A percentile compares a stretch with the other conserved stretches of the same genome.
These are phyloP conservation scores for Cryptococcus neoformans DNA, from an alignment of 1,284 basidiomycete species.

Conservation along the genomic window DNA sequence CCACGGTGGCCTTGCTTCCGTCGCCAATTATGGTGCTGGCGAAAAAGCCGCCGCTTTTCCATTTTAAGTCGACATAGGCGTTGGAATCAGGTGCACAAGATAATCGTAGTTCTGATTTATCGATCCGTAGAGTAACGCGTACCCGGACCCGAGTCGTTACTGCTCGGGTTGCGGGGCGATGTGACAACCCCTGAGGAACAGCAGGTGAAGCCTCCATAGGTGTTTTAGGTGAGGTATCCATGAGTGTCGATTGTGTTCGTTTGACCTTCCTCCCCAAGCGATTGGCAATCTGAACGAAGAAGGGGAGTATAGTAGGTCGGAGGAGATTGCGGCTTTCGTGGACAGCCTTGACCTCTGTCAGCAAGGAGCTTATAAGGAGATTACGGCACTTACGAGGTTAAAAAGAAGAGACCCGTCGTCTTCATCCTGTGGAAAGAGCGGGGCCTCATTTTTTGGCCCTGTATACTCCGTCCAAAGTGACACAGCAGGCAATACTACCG, in stretches of 20 bases:
- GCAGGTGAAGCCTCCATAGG: neutral
- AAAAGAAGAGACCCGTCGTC: conserved; percentile 12
- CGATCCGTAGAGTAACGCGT: conserved; percentile 77
- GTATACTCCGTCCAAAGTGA: conserved; percentile 71
- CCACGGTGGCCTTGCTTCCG: conserved; percentile 57
- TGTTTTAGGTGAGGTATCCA: conserved; percentile 6
- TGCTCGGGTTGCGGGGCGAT: conserved; percentile 9
- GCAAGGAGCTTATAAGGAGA: neutral
- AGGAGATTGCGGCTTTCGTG: conserved; percentile 82
- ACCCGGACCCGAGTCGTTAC: conserved; percentile 22
- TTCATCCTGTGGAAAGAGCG: conserved; percentile 7
- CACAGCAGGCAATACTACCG: conserved; percentile 63
- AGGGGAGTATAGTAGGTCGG: conserved; percentile 74
- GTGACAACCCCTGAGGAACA: conserved; percentile 3
- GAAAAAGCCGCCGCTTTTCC: conserved; percentile 88
- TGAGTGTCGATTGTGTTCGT: conserved; percentile 5
- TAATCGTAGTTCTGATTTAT: conserved; percentile 75
- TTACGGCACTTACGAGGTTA: conserved; percentile 21
- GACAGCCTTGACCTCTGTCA: conserved; percentile 58
- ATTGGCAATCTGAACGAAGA: conserved; percentile 60
- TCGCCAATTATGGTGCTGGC: conserved; percentile 69
- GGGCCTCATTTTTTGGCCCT: conserved; percentile 10
- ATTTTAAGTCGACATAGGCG: conserved; percentile 76
- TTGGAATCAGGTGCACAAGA: conserved; percentile 86
- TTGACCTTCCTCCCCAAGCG: conserved; percentile 19